Base-by-base conservation (phyloP, 306 rosid genomes). In the Quercus alba region DNA sequence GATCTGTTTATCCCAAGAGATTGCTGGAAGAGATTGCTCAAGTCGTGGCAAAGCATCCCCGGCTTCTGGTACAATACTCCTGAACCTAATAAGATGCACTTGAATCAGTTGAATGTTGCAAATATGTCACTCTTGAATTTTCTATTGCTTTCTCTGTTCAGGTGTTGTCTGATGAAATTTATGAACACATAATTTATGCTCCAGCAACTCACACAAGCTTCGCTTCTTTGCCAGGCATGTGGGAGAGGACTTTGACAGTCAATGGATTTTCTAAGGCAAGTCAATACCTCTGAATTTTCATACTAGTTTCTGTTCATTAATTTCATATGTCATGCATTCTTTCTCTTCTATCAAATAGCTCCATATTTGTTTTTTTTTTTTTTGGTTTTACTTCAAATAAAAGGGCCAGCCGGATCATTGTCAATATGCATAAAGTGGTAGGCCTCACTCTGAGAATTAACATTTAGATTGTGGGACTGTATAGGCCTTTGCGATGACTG, bases 401-500 rank as follows among this genome's bases (percentile, higher is more conserved):
- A 41, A 41, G 46, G 46, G 46, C 46, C 46, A 41, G 46, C 46
- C 46, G 0, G 46, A 41, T 41, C 3, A 7, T 41, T 41, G 46
- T 41, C 46, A 41, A 41, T 41, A 8, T 57, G 38, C 19, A 61
- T 76, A 49, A 62, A 38, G 61, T 70, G 30, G 51, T 64, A 7
- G 73, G 55, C 28, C 76, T 57, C 74, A 6, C 23, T 35, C 64
- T 77, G 49, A 75, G 73, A 49, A 56, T 76, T 86, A 86, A 85
- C 74, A 85, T 77, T 77, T 78, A 80, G 66, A 82, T 73, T 25
- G 33, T 87, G 74, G 56, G 49, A 79, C 61, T 25, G 62, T 74
- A 75, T 77, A 93, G 99, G 93, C 98, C 75, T 96, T 93, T 86
- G 99, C 98, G 61, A 96, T 96, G 99, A 96, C 99, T 67, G 99